A percentile compares a stretch with the other conserved stretches of the same genome.
Evolutionary conservation across 257 asterid species (phyloP).

Genomic region (Nicotiana otophora): DNA sequence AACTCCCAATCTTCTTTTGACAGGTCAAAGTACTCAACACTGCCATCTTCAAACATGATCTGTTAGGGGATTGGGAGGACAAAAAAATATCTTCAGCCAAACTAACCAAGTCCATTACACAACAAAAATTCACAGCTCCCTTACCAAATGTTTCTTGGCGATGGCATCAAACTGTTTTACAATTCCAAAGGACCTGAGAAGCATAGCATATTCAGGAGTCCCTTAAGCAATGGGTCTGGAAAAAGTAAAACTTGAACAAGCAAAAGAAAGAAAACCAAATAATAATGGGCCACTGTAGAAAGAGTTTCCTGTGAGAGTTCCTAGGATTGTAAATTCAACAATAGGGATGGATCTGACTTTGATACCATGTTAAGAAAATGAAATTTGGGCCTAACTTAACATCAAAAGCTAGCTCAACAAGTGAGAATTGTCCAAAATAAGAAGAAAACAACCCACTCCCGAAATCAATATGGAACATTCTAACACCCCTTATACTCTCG

Average conservation of each 20-base stretch:
- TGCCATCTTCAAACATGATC: constrained; percentile 91
- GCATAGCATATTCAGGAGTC: not conserved
- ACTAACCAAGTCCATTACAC: constrained; percentile 9
- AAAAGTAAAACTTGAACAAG: not conserved
- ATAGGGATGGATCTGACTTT: not conserved
- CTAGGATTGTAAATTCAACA: not conserved
- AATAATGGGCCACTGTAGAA: not conserved
- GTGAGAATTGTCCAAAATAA: not conserved
- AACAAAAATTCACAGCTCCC: constrained; percentile 14
- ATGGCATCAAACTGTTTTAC: constrained; percentile 55
- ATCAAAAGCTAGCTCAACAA: not conserved
- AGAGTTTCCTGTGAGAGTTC: not conserved
- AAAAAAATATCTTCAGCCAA: constrained; percentile 1
- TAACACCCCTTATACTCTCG: not conserved
- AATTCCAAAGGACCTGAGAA: constrained; percentile 71
- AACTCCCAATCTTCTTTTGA: constrained; percentile 86
- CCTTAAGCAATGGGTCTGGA: not conserved
- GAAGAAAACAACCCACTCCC: not conserved
- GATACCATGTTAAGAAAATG: not conserved
- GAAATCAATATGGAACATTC: not conserved
- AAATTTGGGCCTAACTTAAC: not conserved
- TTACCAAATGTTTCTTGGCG: constrained; percentile 80
- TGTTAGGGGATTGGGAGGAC: constrained; percentile 18
- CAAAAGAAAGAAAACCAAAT: not conserved
- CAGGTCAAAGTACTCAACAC: constrained; percentile 62